These are phyloP conservation scores for Elongisporangium senticosum DNA, from an alignment of 352 stramenopile species.

Conservation along the genomic window DNA sequence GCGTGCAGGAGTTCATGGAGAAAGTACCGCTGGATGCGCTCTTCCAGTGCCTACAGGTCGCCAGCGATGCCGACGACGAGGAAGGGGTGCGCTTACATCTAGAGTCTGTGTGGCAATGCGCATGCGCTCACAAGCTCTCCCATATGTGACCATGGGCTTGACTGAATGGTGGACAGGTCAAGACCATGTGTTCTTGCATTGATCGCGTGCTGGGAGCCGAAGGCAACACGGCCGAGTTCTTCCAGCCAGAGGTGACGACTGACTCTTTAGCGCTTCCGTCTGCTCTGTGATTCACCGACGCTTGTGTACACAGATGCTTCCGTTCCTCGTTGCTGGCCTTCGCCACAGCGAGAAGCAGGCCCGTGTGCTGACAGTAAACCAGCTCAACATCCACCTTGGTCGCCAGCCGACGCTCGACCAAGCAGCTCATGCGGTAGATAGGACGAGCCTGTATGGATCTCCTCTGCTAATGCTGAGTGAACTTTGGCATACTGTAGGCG, in stretches of 20 bases:
- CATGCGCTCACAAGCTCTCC: neutral
- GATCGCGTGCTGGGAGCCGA: slow-evolving; percentile 63
- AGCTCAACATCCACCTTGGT: slow-evolving; percentile 62
- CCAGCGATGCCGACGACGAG: slow-evolving; percentile 49
- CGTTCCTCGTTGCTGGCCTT: slow-evolving; percentile 68
- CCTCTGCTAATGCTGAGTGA: neutral
- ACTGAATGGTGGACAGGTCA: slow-evolving; percentile 31
- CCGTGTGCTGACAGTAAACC: slow-evolving; percentile 58
- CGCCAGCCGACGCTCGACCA: slow-evolving; percentile 43
- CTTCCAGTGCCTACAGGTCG: slow-evolving; percentile 73
- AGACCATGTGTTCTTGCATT: slow-evolving; percentile 65
- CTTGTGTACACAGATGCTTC: slow-evolving; percentile 41
- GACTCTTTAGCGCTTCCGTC: neutral
- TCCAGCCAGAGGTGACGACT: slow-evolving; percentile 47
- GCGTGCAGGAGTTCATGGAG: slow-evolving; percentile 61
- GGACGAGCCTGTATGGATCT: neutral
- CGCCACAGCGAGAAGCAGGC: slow-evolving; percentile 53
- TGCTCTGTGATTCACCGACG: neutral
- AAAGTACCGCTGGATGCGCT: slow-evolving; percentile 59
- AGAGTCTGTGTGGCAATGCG: neutral
- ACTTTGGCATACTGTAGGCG: slow-evolving; percentile 23
- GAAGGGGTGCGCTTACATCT: slow-evolving; percentile 38
- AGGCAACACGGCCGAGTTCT: slow-evolving; percentile 54
- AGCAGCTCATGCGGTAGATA: slow-evolving; percentile 43
- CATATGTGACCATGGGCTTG: neutral